Conservation (phyloP, 1,139 yeast genomes). For the Saccharomycopsis hybrid region DNA sequence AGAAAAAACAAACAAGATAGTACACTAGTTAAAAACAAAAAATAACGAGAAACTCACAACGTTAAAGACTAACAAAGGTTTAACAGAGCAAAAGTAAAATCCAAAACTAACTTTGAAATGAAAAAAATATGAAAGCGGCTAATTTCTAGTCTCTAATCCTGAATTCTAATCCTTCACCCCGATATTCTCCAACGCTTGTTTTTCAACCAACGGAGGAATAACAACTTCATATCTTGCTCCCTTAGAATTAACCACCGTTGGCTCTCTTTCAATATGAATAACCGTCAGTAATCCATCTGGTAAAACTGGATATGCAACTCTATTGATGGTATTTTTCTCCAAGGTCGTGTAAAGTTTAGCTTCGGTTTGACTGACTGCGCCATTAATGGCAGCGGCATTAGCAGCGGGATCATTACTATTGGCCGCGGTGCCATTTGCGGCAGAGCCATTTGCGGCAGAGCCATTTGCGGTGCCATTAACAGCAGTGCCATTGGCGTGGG, state of each 20-base stretch:
- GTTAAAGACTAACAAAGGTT: not conserved
- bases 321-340: conserved; percentile 22
- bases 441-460: too few species aligned
- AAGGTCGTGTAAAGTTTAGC: conserved; percentile 1
- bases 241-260: conserved; percentile 41
- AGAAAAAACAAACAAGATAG: not conserved
- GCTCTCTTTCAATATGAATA: conserved; percentile 65
- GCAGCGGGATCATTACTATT: conserved; percentile 18
- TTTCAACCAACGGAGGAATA: conserved; percentile 49
- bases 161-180: conserved; percentile 19
- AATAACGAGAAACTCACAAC: not conserved
- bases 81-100: not conserved
- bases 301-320: conserved; percentile 45
- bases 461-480: not conserved
- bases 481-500: not conserved
- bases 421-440: conserved; percentile 20
- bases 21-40: not conserved
- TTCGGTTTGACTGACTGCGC: conserved; percentile 16
- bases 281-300: conserved; percentile 60
- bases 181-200: conserved; percentile 22
- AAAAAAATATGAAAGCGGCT: too few species aligned
- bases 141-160: not conserved
- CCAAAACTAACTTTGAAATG: not conserved
- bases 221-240: conserved; percentile 63
- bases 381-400: too few species aligned